Evolutionary conservation across 2,329 filamentous ascomycete genomes (phyloP).

Genomic region (Venturia asperata): DNA sequence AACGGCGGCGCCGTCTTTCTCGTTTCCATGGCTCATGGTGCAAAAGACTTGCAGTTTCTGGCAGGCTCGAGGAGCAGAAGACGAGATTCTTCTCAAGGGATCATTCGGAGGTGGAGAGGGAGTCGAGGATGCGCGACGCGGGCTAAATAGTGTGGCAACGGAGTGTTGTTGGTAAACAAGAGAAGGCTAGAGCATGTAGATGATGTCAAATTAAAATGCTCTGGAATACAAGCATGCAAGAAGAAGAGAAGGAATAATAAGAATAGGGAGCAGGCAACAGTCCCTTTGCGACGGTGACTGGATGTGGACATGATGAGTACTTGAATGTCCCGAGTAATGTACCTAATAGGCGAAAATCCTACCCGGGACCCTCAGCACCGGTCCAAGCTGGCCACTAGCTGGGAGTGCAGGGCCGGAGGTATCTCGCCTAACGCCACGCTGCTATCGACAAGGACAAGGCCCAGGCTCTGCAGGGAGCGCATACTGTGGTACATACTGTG

Average conservation of each 20-base stretch:
- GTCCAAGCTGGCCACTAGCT: no score
- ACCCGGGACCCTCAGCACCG: neutral
- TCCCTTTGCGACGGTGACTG: no score
- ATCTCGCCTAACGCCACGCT: neutral
- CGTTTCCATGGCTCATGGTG: neutral
- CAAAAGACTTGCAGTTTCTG: neutral
- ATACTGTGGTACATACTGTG: no score
- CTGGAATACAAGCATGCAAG: neutral
- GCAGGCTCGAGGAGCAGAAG: neutral
- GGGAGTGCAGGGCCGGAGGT: no score
- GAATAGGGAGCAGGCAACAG: neutral
- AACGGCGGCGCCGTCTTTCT: neutral
- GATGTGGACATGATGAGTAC: neutral
- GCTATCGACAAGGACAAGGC: neutral
- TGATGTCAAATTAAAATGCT: neutral
- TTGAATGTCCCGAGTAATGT: neutral
- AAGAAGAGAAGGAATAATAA: neutral
- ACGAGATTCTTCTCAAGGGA: neutral
- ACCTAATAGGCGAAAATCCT: neutral
- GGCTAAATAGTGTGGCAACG: neutral
- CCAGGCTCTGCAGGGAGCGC: neutral
- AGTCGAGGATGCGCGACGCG: neutral
- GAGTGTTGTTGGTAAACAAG: neutral
- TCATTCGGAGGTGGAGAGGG: neutral
- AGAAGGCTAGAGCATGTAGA: neutral